These are phyloP conservation scores for Pecoramyces ruminantium DNA, from an alignment of 192 early-diverging fungal species.

Conservation along the genomic window DNA sequence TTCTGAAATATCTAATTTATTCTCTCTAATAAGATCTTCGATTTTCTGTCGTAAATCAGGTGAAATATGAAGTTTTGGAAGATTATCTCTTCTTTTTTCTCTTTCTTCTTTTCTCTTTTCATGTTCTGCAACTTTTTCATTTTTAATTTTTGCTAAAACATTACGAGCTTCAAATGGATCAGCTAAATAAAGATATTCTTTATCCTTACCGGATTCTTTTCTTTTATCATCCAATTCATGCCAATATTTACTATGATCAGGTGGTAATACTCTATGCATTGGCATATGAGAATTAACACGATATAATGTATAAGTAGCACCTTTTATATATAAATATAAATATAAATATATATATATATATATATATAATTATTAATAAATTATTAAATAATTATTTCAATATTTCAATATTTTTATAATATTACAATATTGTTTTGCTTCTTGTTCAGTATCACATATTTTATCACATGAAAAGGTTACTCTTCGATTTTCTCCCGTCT, in stretches of 20 bases:
- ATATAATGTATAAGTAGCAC: constrained; percentile 61
- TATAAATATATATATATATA: background rate
- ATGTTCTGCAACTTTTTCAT: background rate
- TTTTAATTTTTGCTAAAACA: constrained; percentile 2
- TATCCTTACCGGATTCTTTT: constrained; percentile 14
- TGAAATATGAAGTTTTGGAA: background rate
- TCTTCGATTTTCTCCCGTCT: constrained; percentile 29
- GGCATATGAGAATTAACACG: constrained; percentile 50
- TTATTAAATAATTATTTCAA: too few relatives aligned
- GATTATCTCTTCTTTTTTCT: constrained; percentile 14
- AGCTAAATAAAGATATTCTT: constrained; percentile 36
- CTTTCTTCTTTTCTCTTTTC: constrained; percentile 12
- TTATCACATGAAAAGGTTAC: constrained; percentile 13
- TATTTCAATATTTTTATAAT: too few relatives aligned
- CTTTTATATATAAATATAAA: background rate
- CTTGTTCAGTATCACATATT: constrained; percentile 18
- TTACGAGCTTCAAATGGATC: constrained; percentile 64
- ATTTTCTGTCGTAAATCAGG: background rate
- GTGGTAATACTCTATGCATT: constrained; percentile 57
- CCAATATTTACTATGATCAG: constrained; percentile 56
- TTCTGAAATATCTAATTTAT: background rate
- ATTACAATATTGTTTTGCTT: constrained; percentile 22
- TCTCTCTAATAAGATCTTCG: background rate
- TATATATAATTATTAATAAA: background rate
- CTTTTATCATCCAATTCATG: constrained; percentile 33